Base-by-base conservation (phyloP, 768 basidiomycete species). In the Pulveroboletus ravenelii region DNA sequence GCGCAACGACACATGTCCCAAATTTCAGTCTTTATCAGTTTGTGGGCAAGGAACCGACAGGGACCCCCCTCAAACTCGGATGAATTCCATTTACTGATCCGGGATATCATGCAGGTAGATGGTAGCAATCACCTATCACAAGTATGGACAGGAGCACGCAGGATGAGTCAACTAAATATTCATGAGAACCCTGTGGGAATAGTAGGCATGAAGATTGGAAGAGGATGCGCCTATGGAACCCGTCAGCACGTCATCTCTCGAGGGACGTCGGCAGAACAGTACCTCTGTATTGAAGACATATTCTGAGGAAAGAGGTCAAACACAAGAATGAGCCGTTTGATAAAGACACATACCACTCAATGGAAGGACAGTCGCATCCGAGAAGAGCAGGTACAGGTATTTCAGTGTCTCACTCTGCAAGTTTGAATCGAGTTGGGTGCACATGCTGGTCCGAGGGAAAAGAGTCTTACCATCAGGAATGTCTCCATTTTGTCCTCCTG, bases 211-310 rank as follows among this genome's bases (percentile, higher is more conserved):
- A 90, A 87, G 37, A 89, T 78, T 6, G 88, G 88, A 32, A 91
- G 66, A 27, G 84, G 82, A 60, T 87, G 84, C 10, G 80, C 84
- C 81, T 85, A 50, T 23, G 47, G 41, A 50, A 45, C n/a, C 20
- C 34, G 29, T 36, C 15, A 15, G 51, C 38, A 44, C 45, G 47
- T 13, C 36, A 42, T 29, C 41, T 7, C 14, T 37, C 43, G 27
- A 47, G 31, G 30, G 31, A 35, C 30, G 17, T 25, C 48, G 15
- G 40, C 41, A 39, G 36, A 41, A 44, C 42, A 42, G 45, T 56
- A 87, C 87, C 77, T 97, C 94, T 1, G 94, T 96, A 59, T 95
- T 96, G 70, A 96, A 89, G 8, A 96, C 91, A 60, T 86, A 85
- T 63, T 84, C 89, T 90, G 56, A 20, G 25, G 20, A 40, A 47